Evolutionary conservation across 2,329 filamentous ascomycete genomes (phyloP).

Genomic region (Colletotrichum viniferum): DNA sequence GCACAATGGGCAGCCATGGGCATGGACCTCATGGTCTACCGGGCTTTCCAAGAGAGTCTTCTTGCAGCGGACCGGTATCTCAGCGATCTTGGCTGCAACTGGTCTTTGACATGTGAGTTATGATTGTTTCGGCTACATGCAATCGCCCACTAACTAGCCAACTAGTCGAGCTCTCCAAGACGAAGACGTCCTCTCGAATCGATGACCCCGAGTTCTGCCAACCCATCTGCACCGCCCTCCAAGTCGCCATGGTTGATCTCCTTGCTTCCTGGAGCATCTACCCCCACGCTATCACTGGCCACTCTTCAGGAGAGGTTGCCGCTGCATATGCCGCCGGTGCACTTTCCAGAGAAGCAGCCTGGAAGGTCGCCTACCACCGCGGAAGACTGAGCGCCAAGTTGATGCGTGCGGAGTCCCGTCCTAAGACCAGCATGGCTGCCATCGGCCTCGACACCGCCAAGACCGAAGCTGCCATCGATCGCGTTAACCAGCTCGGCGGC

Average conservation of each 20-base stretch:
- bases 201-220: slow-evolving; percentile 46
- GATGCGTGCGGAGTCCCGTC: slow-evolving; percentile 35
- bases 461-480: slow-evolving; percentile 24
- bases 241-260: slow-evolving; percentile 50
- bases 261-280: slow-evolving; percentile 45
- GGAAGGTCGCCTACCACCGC: slow-evolving; percentile 56
- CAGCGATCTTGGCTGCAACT: slow-evolving; percentile 33
- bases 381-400: slow-evolving; percentile 32
- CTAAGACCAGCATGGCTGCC: slow-evolving; percentile 41
- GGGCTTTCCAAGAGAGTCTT: slow-evolving; percentile 41
- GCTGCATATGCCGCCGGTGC: slow-evolving; percentile 47
- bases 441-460: slow-evolving; percentile 36
- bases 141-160: neutral
- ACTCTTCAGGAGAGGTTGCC: slow-evolving; percentile 53
- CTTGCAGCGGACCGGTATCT: slow-evolving; percentile 36
- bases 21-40: slow-evolving; percentile 24
- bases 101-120: slow-evolving; percentile 8
- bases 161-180: slow-evolving; percentile 25
- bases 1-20: slow-evolving; percentile 29
- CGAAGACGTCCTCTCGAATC: slow-evolving; percentile 35
- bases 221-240: slow-evolving; percentile 49
- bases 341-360: slow-evolving; percentile 44
- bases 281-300: slow-evolving; percentile 44
- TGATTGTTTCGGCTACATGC: neutral
- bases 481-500: slow-evolving; percentile 26